Conservation (phyloP, 495 filamentous ascomycete genomes). For the Hypoxylon fragiforme region DNA sequence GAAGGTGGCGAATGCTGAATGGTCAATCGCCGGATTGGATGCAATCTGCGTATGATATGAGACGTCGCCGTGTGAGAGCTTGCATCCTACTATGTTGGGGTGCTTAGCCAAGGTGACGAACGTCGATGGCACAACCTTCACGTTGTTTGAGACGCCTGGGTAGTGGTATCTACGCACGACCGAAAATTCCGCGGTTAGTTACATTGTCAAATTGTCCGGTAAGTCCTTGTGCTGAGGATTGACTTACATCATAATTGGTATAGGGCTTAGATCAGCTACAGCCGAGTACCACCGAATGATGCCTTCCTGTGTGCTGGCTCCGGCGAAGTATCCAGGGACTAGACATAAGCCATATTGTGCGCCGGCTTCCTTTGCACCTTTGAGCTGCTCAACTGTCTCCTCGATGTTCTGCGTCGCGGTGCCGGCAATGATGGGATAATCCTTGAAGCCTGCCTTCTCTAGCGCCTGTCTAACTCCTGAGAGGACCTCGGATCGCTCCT, state of each 20-base stretch:
- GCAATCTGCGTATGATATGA: conserved; percentile 63
- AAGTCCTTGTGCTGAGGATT: background rate
- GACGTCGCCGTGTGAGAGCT: conserved; percentile 69
- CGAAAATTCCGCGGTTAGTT: background rate
- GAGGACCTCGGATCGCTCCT: conserved; percentile 62
- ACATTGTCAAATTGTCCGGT: background rate
- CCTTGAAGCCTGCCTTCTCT: conserved; percentile 57
- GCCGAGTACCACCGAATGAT: conserved; percentile 57
- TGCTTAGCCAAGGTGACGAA: conserved; percentile 58
- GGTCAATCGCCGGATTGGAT: conserved; percentile 51
- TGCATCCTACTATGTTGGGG: conserved; percentile 66
- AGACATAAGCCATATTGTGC: conserved; percentile 65
- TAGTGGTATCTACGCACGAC: conserved; percentile 59
- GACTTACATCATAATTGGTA: conserved; percentile 57
- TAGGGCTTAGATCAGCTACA: conserved; percentile 56
- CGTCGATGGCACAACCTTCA: conserved; percentile 57
- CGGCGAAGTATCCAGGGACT: conserved; percentile 61
- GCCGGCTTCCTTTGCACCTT: conserved; percentile 60
- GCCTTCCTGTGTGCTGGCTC: conserved; percentile 49
- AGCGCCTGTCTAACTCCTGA: conserved; percentile 55
- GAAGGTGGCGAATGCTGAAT: conserved; percentile 60
- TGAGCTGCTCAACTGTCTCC: conserved; percentile 63
- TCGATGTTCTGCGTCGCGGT: conserved; percentile 65
- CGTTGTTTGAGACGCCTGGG: conserved; percentile 65
- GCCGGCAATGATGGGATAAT: conserved; percentile 70